Percentiles rank a stretch among this genome's conserved stretches.
Evolutionary conservation across 805 yeast genomes (phyloP).

Genomic region (Yarrowia porcina): DNA sequence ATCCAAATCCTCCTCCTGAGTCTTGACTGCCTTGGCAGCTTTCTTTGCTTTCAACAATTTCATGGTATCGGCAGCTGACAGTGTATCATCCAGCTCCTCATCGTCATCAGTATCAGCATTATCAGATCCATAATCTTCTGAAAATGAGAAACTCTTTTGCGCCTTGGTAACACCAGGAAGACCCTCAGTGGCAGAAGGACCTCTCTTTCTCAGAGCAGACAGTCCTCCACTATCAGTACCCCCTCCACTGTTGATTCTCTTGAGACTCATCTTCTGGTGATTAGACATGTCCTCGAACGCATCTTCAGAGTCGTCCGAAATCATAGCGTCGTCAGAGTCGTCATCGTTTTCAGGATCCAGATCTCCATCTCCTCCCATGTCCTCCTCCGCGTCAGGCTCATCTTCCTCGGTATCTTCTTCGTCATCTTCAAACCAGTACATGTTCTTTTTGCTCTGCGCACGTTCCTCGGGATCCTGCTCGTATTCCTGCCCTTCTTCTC

Average conservation of each 20-base stretch:
- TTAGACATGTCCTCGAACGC: neutral
- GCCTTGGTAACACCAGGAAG: neutral
- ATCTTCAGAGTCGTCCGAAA: neutral
- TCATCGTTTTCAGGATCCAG: neutral
- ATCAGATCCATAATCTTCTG: slow-evolving; percentile 16
- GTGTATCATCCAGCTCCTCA: slow-evolving; percentile 28
- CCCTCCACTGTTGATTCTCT: neutral
- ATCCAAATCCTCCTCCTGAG: neutral
- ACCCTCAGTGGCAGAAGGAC: neutral
- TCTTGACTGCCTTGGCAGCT: neutral
- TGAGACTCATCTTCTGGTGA: neutral
- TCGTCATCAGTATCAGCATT: slow-evolving; percentile 24
- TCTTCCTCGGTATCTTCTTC: slow-evolving; percentile 10
- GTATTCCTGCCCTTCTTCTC: neutral
- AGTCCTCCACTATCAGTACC: slow-evolving; percentile 1
- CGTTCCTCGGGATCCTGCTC: slow-evolving; percentile 12
- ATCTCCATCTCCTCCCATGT: neutral
- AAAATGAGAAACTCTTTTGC: slow-evolving; percentile 3
- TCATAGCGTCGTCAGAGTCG: neutral
- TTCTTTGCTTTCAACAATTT: slow-evolving; percentile 34
- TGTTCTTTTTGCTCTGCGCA: slow-evolving; percentile 38
- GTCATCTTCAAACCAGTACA: slow-evolving; percentile 41
- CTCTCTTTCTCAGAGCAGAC: neutral
- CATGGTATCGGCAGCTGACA: slow-evolving; percentile 41
- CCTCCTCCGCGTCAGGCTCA: neutral